Evolutionary conservation across 306 rosid genomes (phyloP).

Genomic region (Argentina anserina): DNA sequence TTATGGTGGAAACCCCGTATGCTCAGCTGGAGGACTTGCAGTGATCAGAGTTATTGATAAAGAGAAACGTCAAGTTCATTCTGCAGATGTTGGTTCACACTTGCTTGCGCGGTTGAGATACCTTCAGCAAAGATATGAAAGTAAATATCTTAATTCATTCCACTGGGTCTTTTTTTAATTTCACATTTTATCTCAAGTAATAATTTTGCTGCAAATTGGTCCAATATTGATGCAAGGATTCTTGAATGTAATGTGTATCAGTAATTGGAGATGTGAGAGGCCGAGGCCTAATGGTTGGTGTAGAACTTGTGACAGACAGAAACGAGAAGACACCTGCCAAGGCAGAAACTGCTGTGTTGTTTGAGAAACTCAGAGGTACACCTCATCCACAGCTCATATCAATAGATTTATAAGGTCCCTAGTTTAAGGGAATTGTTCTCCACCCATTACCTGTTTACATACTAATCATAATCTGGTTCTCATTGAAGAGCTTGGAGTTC

Average conservation of each 20-base stretch:
- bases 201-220: not conserved
- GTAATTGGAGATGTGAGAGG: slow-evolving; percentile 90
- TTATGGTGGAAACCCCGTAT: slow-evolving; percentile 89
- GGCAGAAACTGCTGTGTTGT: slow-evolving; percentile 65
- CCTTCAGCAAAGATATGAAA: slow-evolving; percentile 65
- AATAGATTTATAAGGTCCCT: not conserved
- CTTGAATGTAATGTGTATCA: slow-evolving; percentile 27
- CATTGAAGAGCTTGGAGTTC: slow-evolving; percentile 71
- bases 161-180: not conserved
- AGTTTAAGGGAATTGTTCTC: not conserved
- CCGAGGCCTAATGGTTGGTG: slow-evolving; percentile 77
- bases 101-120: slow-evolving; percentile 62
- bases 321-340: slow-evolving; percentile 72
- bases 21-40: slow-evolving; percentile 89
- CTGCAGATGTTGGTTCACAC: slow-evolving; percentile 74
- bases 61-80: slow-evolving; percentile 85
- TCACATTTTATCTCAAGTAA: not conserved
- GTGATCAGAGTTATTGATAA: slow-evolving; percentile 76
- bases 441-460: not conserved
- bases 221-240: not conserved
- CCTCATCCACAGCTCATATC: not conserved
- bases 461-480: slow-evolving; percentile 30
- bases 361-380: slow-evolving; percentile 81
- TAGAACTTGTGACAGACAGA: slow-evolving; percentile 67
- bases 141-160: slow-evolving; percentile 37